These are phyloP conservation scores for Chrysochromulina parva DNA, from an alignment of 78 protist genomes.

Conservation along the genomic window DNA sequence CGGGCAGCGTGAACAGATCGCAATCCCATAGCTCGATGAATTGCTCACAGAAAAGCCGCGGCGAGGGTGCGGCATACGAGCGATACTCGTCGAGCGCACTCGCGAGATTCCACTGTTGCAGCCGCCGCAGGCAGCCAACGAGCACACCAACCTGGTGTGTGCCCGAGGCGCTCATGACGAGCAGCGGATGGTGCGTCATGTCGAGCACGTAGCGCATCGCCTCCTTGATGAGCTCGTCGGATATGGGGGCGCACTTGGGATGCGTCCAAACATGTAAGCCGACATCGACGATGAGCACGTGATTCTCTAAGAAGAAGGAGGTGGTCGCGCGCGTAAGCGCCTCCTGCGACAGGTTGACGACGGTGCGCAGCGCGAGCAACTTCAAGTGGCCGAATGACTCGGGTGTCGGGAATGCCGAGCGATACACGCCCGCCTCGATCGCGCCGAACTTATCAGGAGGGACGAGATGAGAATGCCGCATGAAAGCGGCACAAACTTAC, in stretches of 20 bases:
- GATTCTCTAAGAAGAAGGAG: neutral
- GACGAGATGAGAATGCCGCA: too few species aligned
- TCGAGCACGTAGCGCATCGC: neutral
- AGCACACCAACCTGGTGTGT: neutral
- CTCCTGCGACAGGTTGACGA: constrained; percentile 2
- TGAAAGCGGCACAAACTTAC: too few species aligned
- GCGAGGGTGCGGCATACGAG: constrained; percentile 22
- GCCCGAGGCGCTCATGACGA: constrained; percentile 23
- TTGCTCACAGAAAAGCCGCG: constrained; percentile 1
- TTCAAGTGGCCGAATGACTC: neutral
- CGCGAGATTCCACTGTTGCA: constrained; percentile 24
- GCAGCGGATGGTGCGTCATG: constrained; percentile 9
- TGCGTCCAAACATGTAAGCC: neutral
- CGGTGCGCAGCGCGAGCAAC: neutral
- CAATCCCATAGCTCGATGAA: constrained; percentile 28
- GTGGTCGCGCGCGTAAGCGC: neutral
- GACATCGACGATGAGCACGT: neutral
- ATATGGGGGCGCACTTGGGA: neutral
- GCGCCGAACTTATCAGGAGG: neutral
- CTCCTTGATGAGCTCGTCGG: neutral
- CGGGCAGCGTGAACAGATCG: neutral
- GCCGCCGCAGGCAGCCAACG: constrained; percentile 35
- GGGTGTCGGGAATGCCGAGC: neutral
- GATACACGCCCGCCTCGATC: neutral
- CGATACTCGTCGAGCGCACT: constrained; percentile 41